Conservation (phyloP, 2,329 filamentous ascomycete genomes). For the Sphaerostilbella broomeana region DNA sequence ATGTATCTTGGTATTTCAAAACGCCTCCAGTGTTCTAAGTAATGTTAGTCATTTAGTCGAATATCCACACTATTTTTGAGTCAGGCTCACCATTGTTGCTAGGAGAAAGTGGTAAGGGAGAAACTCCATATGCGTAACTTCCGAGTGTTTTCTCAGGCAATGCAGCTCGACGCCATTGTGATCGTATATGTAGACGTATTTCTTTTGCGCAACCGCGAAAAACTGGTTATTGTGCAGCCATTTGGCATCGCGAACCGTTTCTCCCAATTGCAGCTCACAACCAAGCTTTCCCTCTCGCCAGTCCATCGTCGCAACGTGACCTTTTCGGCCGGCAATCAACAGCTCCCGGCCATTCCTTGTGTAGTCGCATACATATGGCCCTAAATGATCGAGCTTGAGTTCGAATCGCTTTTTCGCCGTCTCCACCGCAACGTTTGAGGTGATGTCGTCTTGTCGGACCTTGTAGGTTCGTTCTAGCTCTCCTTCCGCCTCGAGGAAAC, state of each 20-base stretch:
- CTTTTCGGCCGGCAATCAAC: slow-evolving; percentile 80
- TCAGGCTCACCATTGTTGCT: slow-evolving; percentile 64
- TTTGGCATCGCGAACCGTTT: slow-evolving; percentile 81
- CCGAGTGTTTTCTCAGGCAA: slow-evolving; percentile 80
- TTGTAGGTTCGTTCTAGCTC: slow-evolving; percentile 90
- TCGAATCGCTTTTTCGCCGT: slow-evolving; percentile 93
- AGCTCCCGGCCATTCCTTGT: slow-evolving; percentile 82
- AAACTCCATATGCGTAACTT: slow-evolving; percentile 92
- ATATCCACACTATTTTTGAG: background rate
- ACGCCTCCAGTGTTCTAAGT: slow-evolving; percentile 67
- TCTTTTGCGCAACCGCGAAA: slow-evolving; percentile 95
- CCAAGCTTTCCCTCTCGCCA: slow-evolving; percentile 89
- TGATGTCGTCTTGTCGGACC: slow-evolving; percentile 82
- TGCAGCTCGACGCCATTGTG: slow-evolving; percentile 85
- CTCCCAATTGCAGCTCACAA: slow-evolving; percentile 83
- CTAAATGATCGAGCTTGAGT: slow-evolving; percentile 71
- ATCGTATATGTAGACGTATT: slow-evolving; percentile 96
- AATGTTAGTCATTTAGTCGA: background rate
- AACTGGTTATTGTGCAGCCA: slow-evolving; percentile 94
- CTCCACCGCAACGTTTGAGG: slow-evolving; percentile 65
- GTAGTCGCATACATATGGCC: slow-evolving; percentile 85
- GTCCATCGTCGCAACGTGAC: slow-evolving; percentile 93
- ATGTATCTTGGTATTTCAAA: slow-evolving; percentile 91
- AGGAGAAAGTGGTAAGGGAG: slow-evolving; percentile 93
- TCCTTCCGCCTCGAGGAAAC: slow-evolving; percentile 81